Conservation (phyloP, 1,284 basidiomycete genomes). For the Pisolithus thermaeus region DNA sequence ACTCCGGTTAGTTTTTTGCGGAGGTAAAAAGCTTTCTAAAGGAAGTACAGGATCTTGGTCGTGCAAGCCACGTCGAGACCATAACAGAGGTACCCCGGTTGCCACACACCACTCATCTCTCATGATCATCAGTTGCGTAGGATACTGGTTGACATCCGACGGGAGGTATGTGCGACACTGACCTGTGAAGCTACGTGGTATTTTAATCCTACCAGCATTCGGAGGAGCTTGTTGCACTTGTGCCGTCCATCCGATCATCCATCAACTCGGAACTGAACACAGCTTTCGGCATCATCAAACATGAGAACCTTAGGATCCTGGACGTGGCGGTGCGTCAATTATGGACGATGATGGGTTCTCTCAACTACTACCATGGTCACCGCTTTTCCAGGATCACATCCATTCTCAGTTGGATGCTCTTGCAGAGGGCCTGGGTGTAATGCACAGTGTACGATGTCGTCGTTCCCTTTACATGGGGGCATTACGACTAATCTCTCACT, state of each 20-base stretch:
- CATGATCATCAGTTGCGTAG: constrained; percentile 18
- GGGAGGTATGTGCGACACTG: constrained; percentile 15
- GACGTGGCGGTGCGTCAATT: constrained; percentile 15
- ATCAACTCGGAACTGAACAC: constrained; percentile 20
- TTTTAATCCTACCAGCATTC: constrained; percentile 19
- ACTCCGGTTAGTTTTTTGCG: constrained; percentile 18
- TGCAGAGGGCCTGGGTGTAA: constrained; percentile 18
- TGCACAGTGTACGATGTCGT: constrained; percentile 24
- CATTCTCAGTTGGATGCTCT: constrained; percentile 21
- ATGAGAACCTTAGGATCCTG: constrained; percentile 25
- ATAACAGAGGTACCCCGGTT: constrained; percentile 20
- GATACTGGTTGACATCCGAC: constrained; percentile 20
- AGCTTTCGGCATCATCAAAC: constrained; percentile 23
- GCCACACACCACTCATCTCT: constrained; percentile 7
- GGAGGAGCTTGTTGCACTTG: constrained; percentile 21
- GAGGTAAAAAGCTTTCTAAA: constrained; percentile 17
- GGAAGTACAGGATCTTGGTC: constrained; percentile 17
- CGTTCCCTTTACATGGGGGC: neutral
- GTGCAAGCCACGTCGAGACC: constrained; percentile 14
- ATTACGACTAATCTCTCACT: too few species aligned
- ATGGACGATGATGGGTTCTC: neutral
- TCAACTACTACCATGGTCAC: neutral
- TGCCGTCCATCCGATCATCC: constrained; percentile 22
- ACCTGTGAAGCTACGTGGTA: neutral
- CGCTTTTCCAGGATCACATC: constrained; percentile 23